Base-by-base conservation (phyloP, 2,329 filamentous ascomycete genomes). In the Stachybotrys elegans region DNA sequence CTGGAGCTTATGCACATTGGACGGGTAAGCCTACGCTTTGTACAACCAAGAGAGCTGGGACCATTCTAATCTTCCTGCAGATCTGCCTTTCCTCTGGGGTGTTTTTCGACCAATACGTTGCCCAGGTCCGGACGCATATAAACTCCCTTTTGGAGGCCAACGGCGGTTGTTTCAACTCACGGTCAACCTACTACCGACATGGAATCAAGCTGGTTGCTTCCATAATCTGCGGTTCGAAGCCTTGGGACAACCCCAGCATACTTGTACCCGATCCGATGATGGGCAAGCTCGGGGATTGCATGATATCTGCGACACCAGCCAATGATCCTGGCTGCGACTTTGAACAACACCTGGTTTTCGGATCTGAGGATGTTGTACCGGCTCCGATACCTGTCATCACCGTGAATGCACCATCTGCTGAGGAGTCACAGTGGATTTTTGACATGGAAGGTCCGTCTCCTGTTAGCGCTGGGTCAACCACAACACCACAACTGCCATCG, bases 1-100 rank as follows among this genome's bases (percentile, higher is more conserved):
- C 56, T 80, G 16, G 72, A 77, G 45, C 53, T 78, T 5, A 63
- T 79, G 41, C 65, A 72, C 43, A 67, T 65, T 12, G 76, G 75
- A 51, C 76, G 71, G 66, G 75, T 77, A 53, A 54, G 65, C 46
- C n/a, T n/a, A 22, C 4, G 17, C 9, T 4, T 6, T 8, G 6
- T 9, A 40, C 22, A 5, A 13, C n/a, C 3, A 23, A 31, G 12
- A 6, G 6, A 25, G 17, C 21, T 21, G 13, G 9, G 31, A 19
- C n/a, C 17, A 32, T 46, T 52, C 61, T 38, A 54, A 44, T n/a
- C 12, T 31, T 22, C 12, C 36, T 9, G 22, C 38, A 75, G 72
- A 60, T 56, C 16, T 64, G 50, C 31, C 54, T 76, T 29, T 53
- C 61, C 7, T 48, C 62, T 0, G 51, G 58, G 6, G 44, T 51